Evolutionary conservation across 768 basidiomycete genomes (phyloP), one percentile per base, ranked within the genome.

Genomic region (Ephemerocybe angulata): DNA sequence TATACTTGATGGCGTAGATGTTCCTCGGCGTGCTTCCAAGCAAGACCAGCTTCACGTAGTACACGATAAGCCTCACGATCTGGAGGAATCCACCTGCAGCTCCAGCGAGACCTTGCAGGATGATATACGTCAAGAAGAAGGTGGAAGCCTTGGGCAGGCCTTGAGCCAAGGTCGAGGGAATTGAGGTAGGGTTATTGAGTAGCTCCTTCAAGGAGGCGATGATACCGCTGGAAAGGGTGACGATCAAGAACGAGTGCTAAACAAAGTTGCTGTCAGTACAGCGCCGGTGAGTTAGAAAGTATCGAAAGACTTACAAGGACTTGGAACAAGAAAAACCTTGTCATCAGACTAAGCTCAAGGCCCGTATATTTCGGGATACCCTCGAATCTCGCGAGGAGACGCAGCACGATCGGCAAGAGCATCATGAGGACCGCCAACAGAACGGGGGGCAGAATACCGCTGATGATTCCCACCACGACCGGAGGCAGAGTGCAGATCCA

Each of bases 161-260:
- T 19, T 70, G 65, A 0, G 97, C 93, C 44, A 99, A 75, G 19
- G 89, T 73, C 0, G 68, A 77, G 0, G 95, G 87, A 24, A 90
- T 73, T 0, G 81, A 83, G 0, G 77, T 72, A 0, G 93, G 93
- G 68, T 90, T 81, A 50, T 85, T 70, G 21, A 83, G 68, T 46
- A 98, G 69, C 2, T 70, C 66, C 3, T 79, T 74, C 3, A 97
- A 72, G 0, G 94, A 79, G 3, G 86, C 76, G 53, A 93, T 76
- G 59, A 99, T 80, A 52, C 96, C 96, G 2, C 91, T 88, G 30
- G 84, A 78, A 29, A 98, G 68, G 0, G 94, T 90, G 30, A 97
- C 85, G 62, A 97, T 83, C 41, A 98, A 74, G 83, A 98, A 99
- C 2, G 91, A 92, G 71, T 98, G 90, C 89, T 97, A 71, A 21